Evolutionary conservation across 2,329 filamentous ascomycete genomes (phyloP).

Genomic region (Aspergillus udagawae): DNA sequence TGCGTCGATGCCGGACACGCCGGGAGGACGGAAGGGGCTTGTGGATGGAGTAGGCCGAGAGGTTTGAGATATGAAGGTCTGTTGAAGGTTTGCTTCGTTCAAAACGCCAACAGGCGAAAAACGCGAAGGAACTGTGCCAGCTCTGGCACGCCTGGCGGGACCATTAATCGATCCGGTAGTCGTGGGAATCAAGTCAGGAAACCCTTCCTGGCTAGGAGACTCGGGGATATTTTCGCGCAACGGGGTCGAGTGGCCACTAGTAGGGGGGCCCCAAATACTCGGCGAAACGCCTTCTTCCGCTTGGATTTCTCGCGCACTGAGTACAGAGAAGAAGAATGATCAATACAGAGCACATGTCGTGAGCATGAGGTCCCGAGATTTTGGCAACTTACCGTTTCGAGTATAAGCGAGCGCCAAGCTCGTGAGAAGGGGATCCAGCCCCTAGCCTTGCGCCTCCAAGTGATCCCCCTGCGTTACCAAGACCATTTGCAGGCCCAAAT

Average conservation of each 20-base stretch:
- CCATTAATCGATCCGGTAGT: conserved; percentile 61
- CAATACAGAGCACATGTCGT: conserved; percentile 2
- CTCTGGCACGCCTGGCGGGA: conserved; percentile 74
- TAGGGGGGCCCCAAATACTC: conserved; percentile 88
- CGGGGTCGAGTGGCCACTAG: conserved; percentile 92
- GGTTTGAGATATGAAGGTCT: conserved; percentile 66
- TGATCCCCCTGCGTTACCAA: conserved; percentile 50
- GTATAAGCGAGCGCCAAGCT: conserved; percentile 75
- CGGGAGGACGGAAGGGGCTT: conserved; percentile 74
- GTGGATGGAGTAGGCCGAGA: conserved; percentile 81
- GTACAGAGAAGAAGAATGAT: conserved; percentile 5
- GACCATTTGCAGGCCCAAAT: conserved; percentile 63
- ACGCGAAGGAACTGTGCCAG: conserved; percentile 91
- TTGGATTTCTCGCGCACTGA: conserved; percentile 90
- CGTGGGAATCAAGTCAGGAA: conserved; percentile 79
- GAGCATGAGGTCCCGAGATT: conserved; percentile 2
- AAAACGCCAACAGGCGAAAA: conserved; percentile 74
- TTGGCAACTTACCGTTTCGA: conserved; percentile 74
- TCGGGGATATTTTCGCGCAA: conserved; percentile 96
- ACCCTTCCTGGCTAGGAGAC: conserved; percentile 86
- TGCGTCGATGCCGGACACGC: conserved; percentile 38
- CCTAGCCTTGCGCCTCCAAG: conserved; percentile 66
- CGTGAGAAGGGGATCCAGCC: conserved; percentile 94
- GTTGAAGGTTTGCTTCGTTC: conserved; percentile 54
- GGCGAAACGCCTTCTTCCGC: conserved; percentile 84